A percentile compares a stretch with the other conserved stretches of the same genome.
Conservation (phyloP, 164 flowering plant species). For the Taxillus chinensis region DNA sequence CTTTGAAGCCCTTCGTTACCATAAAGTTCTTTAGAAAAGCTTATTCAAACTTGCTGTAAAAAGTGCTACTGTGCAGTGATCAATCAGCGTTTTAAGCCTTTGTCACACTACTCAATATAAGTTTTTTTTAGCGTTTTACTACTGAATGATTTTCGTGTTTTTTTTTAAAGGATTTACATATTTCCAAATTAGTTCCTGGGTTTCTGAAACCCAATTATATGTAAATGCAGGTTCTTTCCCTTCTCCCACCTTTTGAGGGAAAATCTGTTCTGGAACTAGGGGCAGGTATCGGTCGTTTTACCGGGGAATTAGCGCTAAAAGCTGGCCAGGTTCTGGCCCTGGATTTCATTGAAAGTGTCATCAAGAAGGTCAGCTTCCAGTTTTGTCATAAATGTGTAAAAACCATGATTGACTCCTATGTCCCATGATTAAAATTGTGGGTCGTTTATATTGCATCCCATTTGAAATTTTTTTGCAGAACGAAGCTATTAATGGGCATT, state of each 20-base stretch:
- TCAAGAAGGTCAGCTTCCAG: conserved; percentile 54
- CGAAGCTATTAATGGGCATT: conserved; percentile 67
- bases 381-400: neutral
- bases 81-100: too few species aligned
- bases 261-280: conserved; percentile 83
- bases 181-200: neutral
- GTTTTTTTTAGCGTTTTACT: too few species aligned
- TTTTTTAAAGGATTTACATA: neutral
- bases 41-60: too few species aligned
- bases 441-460: neutral
- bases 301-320: conserved; percentile 76
- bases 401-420: too few species aligned
- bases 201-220: neutral
- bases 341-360: conserved; percentile 80
- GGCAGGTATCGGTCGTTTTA: conserved; percentile 94
- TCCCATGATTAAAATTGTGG: too few species aligned
- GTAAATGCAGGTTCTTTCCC: conserved; percentile 56
- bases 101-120: too few species aligned
- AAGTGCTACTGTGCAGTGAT: too few species aligned
- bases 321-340: conserved; percentile 71
- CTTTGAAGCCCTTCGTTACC: too few species aligned
- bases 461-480: conserved; percentile 41
- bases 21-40: too few species aligned
- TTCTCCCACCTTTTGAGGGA: conserved; percentile 75
- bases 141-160: neutral